phyloP scores from a whole-genome alignment of 2,329 filamentous ascomycete species.

The Penicillium sp. region DNA sequence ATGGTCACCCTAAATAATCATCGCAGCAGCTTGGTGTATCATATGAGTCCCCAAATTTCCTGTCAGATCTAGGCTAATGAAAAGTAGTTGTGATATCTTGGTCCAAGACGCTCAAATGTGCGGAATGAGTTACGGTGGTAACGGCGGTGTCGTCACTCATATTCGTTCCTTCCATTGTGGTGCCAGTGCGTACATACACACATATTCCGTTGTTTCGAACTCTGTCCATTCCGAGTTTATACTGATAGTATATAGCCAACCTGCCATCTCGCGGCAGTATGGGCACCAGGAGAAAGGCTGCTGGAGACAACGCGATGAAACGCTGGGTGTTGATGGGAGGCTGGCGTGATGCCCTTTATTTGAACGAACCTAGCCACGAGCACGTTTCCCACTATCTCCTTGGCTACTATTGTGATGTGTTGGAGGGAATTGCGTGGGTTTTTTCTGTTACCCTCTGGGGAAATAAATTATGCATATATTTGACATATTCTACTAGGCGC shows the following conservation, averaged over 20 bases:
- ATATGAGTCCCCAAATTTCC: background rate
- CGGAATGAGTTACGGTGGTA: background rate
- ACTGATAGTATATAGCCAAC: background rate
- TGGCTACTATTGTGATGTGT: background rate
- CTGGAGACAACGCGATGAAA: background rate
- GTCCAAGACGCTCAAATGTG: background rate
- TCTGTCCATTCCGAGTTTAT: background rate
- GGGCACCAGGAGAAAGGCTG: no score
- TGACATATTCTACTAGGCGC: background rate
- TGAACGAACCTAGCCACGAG: background rate
- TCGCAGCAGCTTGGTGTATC: background rate
- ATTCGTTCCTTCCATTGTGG: background rate
- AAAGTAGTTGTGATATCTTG: background rate
- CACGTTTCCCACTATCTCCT: background rate
- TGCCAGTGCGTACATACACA: background rate
- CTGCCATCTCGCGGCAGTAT: rapidly evolving
- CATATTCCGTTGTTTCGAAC: background rate
- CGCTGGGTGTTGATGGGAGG: background rate
- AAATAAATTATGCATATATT: background rate
- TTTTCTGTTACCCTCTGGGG: background rate
- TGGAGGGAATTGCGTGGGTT: background rate
- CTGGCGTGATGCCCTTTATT: background rate
- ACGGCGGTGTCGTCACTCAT: no score
- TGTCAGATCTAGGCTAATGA: background rate
- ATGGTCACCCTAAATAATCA: background rate